phyloP scores from a whole-genome alignment of 2,329 filamentous ascomycete species.

The Pyrenophora graminea region DNA sequence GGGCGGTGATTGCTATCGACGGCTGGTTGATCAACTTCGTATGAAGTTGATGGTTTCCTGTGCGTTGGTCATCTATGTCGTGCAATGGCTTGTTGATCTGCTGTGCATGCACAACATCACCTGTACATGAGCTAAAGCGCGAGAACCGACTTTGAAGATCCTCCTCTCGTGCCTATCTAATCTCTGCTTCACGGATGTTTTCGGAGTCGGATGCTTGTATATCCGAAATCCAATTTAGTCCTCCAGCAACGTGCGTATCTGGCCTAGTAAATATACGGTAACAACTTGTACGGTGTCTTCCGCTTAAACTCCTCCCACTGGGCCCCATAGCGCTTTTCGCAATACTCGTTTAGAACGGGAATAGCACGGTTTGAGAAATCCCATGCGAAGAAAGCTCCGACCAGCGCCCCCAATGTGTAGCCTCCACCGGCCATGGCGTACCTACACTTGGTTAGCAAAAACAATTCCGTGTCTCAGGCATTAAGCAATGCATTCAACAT shows the following conservation, averaged over 20 bases:
- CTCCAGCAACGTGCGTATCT: not conserved
- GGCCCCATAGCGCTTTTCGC: constrained; percentile 48
- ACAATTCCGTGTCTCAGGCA: no score
- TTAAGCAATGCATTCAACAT: no score
- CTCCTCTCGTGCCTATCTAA: no score
- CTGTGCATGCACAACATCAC: no score
- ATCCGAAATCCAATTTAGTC: not conserved
- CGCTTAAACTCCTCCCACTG: constrained; percentile 49
- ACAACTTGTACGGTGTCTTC: constrained; percentile 45
- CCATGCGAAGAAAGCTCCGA: constrained; percentile 49
- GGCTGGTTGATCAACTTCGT: constrained; percentile 8
- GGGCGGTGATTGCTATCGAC: constrained; percentile 3
- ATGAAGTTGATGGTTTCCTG: not conserved
- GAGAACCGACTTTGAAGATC: no score
- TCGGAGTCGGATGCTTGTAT: not conserved
- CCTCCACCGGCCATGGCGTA: constrained; percentile 55
- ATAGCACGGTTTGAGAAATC: constrained; percentile 54
- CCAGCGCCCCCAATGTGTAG: constrained; percentile 49
- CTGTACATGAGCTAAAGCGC: no score
- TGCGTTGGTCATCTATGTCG: not conserved
- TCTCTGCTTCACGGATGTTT: no score
- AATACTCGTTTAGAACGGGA: constrained; percentile 57
- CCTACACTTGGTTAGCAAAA: no score
- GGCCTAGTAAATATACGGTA: constrained; percentile 39
- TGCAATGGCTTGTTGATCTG: no score